Evolutionary conservation across 805 yeast genomes (phyloP).

Genomic region (Teunomyces barrocoloradensis): DNA sequence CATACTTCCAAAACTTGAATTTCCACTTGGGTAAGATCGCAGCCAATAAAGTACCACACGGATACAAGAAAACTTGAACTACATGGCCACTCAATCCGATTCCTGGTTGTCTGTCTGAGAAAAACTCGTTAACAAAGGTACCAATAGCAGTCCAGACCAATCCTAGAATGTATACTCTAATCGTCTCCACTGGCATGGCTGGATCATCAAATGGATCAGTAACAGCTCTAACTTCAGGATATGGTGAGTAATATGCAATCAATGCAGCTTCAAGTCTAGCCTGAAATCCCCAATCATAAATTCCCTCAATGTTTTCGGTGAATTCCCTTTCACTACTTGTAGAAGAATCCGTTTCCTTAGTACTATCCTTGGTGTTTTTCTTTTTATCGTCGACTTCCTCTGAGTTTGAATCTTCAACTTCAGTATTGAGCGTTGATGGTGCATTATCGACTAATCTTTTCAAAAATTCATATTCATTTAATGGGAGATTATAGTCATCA

Average conservation of each 20-base stretch:
- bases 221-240: slow-evolving; percentile 40
- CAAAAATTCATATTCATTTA: slow-evolving; percentile 24
- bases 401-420: background rate
- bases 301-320: background rate
- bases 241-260: slow-evolving; percentile 39
- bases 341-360: background rate
- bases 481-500: slow-evolving; percentile 33
- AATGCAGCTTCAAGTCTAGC: slow-evolving; percentile 36
- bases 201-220: slow-evolving; percentile 40
- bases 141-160: slow-evolving; percentile 54
- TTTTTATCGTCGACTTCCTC: background rate
- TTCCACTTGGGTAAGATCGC: slow-evolving; percentile 35
- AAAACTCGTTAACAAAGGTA: slow-evolving; percentile 53
- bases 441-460: slow-evolving; percentile 14
- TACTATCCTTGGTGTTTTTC: background rate
- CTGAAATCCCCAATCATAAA: slow-evolving; percentile 36
- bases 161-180: slow-evolving; percentile 54
- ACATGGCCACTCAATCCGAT: slow-evolving; percentile 44
- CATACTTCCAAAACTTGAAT: slow-evolving; percentile 8
- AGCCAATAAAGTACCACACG: slow-evolving; percentile 38
- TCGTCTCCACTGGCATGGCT: slow-evolving; percentile 29
- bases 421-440: background rate
- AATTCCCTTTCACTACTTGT: background rate
- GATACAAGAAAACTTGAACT: slow-evolving; percentile 45
- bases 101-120: slow-evolving; percentile 51